Evolutionary conservation across 495 filamentous ascomycete species (phyloP), one percentile per base, ranked within the genome.

Genomic region (Podospora sp.): DNA sequence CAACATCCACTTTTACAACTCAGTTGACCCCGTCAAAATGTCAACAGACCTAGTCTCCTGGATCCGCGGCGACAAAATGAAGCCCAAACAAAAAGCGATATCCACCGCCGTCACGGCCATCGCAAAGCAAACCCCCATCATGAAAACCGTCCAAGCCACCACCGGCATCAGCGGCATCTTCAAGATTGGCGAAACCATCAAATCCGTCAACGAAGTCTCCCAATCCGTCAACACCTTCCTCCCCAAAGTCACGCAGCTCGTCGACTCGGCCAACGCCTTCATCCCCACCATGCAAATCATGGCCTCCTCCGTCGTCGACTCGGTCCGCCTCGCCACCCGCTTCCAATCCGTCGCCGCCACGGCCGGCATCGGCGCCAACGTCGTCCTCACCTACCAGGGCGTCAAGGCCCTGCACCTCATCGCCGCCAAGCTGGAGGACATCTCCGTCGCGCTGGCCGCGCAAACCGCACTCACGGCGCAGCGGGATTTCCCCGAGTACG

Each of bases 391-490:
- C 77, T 66, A 89, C 75, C 46, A 84, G 69, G 21, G 89, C 87
- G 72, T 91, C 85, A 72, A 90, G 71, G 46, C 87, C 86, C 67
- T 82, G 81, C 65, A 89, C 74, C 69, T 81, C 82, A 70, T 83
- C 86, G 64, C 81, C 82, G 66, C 79, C 76, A 24, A 89, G 81
- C 24, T 76, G 69, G 26, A 91, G 72, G 66, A 69, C 64, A 72
- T 72, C 24, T 60, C 67, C 18, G 40, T 24, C 29, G 52, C 63
- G 20, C 60, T 72, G 6, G 53, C 52, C 9, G 70, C 70, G 18
- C 70, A 72, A 49, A 67, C 70, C 7, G 70, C 70, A 11, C 67
- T 72, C 22, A 61, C 59, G 2, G 70, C 70, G 1, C 70, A 72
- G 29, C 51, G 55, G 18, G 65, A 67, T 22, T 72, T 72, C 22